A percentile compares a stretch with the other conserved stretches of the same genome.
Evolutionary conservation across 129 eudicot species (phyloP).

Genomic region (Ambrosia trifida): DNA sequence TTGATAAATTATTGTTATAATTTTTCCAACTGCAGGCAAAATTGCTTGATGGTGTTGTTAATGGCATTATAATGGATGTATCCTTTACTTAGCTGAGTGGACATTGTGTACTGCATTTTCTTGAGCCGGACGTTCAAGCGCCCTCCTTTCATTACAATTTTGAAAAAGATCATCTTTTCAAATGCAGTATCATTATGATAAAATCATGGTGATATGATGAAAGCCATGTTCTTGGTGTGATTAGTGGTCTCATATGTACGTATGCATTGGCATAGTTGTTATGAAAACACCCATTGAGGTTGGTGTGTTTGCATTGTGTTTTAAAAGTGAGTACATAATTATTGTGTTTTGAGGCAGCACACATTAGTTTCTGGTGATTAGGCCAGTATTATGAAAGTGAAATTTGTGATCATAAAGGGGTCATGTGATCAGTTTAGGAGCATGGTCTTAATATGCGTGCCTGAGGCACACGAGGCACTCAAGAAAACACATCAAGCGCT

Average conservation of each 20-base stretch:
- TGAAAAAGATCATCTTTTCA: slow-evolving; percentile 63
- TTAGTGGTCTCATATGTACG: slow-evolving; percentile 73
- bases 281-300: no score
- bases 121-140: slow-evolving; percentile 56
- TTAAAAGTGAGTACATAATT: no score
- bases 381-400: no score
- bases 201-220: slow-evolving; percentile 89
- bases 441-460: no score
- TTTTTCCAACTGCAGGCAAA: slow-evolving; percentile 63
- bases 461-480: no score
- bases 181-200: slow-evolving; percentile 73
- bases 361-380: no score
- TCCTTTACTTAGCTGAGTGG: slow-evolving; percentile 91
- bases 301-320: no score
- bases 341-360: no score
- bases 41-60: slow-evolving; percentile 72
- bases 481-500: no score
- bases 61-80: slow-evolving; percentile 54
- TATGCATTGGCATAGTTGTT: no score
- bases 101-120: slow-evolving; percentile 72
- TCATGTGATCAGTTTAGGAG: no score
- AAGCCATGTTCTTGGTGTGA: slow-evolving; percentile 73
- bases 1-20: background rate
- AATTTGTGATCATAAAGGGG: no score
- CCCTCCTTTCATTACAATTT: background rate